Evolutionary conservation across 2,329 filamentous ascomycete genomes (phyloP), one percentile per base, ranked within the genome.

Genomic region (Nigrograna mackinnonii): DNA sequence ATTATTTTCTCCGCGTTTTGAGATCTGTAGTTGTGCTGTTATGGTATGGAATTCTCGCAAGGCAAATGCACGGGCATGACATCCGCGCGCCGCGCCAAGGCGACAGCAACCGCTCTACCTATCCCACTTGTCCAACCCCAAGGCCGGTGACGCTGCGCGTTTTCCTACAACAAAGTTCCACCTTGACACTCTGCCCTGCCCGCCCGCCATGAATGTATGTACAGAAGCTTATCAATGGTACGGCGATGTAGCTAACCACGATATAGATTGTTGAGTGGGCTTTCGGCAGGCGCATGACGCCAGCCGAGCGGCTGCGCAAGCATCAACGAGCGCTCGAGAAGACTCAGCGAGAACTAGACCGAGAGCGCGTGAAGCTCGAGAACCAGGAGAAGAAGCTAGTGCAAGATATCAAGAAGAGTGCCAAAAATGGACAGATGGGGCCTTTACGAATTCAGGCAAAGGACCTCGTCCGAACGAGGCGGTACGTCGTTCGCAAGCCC

Each of bases 251-350:
- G n/a, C n/a, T n/a, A n/a, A n/a, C n/a, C n/a, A n/a, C n/a, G 39
- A 47, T 33, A 43, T 52, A 96, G 89, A 89, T 97, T 67, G 82
- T 99, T 49, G 94, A 99, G 82, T 99, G 94, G 91, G 92, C 92
- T 28, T 99, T 99, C 67, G 94, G 94, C 56, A 97, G 96, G 82
- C 94, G 94, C 72, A 95, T 97, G 83, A 99, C 94, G 78, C 92
- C 94, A 4, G 90, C 91, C 18, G 88, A 94, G 79, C 86, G 89
- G 69, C 78, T 92, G 69, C 85, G 89, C 70, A 92, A 92, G 79
- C 95, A 99, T 72, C 94, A 97, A 75, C 84, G 94, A 60, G 91
- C 94, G 56, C 85, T 99, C 52, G 94, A 99, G 73, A 96, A 96
- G 77, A 95, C 94, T 9, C 94, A 97, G 64, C 85, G 94, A 57